Conservation (phyloP, 1,284 basidiomycete species). For the Lentinula novae-zelandiae region DNA sequence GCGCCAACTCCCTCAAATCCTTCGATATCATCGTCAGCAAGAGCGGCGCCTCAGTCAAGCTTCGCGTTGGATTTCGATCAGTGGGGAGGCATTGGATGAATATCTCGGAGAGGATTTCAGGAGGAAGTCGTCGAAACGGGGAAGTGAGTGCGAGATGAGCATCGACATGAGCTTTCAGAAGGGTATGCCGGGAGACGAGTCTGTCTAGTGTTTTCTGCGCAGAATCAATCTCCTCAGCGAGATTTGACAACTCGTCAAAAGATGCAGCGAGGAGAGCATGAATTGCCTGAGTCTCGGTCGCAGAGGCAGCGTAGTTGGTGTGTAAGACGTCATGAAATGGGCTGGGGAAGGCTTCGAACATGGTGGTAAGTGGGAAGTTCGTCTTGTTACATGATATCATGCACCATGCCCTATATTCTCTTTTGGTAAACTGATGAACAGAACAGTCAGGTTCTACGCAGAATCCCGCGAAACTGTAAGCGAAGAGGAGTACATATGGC, state of each 20-base stretch:
- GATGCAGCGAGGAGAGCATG: not conserved
- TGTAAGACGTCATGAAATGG: not conserved
- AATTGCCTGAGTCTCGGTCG: not conserved
- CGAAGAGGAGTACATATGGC: not conserved
- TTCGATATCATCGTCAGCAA: constrained; percentile 8
- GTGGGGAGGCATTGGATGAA: constrained; percentile 10
- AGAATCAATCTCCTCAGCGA: constrained; percentile 1
- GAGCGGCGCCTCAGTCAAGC: constrained; percentile 9
- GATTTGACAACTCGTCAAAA: not conserved
- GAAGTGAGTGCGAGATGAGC: constrained; percentile 9
- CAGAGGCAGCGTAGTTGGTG: constrained; percentile 7
- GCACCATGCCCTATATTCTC: no score
- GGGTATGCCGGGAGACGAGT: not conserved
- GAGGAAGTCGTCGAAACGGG: constrained; percentile 9
- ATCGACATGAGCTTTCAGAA: constrained; percentile 6
- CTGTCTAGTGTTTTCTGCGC: not conserved
- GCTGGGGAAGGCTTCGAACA: not conserved
- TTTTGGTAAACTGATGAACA: not conserved
- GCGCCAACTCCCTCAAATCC: constrained; percentile 2
- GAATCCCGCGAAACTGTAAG: not conserved
- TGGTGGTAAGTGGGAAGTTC: not conserved
- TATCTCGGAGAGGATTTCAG: constrained; percentile 8
- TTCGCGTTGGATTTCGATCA: constrained; percentile 11
- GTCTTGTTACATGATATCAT: not conserved
- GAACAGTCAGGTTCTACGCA: not conserved